Evolutionary conservation across 2,329 filamentous ascomycete genomes (phyloP), one percentile per base, ranked within the genome.

Genomic region (Verticillium isaacii): DNA sequence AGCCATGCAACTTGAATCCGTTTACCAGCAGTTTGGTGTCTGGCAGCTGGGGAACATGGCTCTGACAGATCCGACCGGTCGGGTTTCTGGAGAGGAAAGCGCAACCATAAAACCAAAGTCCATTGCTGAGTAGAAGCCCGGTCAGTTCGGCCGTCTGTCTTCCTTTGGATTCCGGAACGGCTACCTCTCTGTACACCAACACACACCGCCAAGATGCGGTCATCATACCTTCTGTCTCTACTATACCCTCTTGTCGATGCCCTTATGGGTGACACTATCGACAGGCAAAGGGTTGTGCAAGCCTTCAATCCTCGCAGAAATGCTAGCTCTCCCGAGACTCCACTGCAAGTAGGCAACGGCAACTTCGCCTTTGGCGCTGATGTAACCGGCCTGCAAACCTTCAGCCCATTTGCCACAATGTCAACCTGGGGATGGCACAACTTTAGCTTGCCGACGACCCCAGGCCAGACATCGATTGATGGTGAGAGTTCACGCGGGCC

Each of bases 341-440:
- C 83, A 0, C 71, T 86, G 41, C 79, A 81, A 64, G 78, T 82
- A 2, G 80, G 78, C 34, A 81, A 81, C 64, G 79, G 80, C 17
- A 80, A 82, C 67, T 80, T 81, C 63, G 79, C 79, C 4, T 81
- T 81, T 60, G 77, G 76, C 5, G 78, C 75, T 14, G 79, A 82
- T 64, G 70, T 80, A 3, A 82, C 79, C 1, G 79, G 80, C 7
- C 68, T 82, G 58, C 77, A 80, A 65, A 79, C 77, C 2, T 81
- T 81, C 64, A 73, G 73, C 32, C 77, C 78, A 1, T 82, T 78
- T 63, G 77, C 73, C n/a, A 80, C 74, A 2, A 73, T 81, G 72
- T 80, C 78, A 1, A 77, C 75, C 2, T 81, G 78, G 79, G 78
- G 78, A 7, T 82, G 79, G 79, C 78, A 82, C 68, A 81, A 80